Evolutionary conservation across 2,329 filamentous ascomycete genomes (phyloP).

Genomic region (Mycocentrospora acerina): DNA sequence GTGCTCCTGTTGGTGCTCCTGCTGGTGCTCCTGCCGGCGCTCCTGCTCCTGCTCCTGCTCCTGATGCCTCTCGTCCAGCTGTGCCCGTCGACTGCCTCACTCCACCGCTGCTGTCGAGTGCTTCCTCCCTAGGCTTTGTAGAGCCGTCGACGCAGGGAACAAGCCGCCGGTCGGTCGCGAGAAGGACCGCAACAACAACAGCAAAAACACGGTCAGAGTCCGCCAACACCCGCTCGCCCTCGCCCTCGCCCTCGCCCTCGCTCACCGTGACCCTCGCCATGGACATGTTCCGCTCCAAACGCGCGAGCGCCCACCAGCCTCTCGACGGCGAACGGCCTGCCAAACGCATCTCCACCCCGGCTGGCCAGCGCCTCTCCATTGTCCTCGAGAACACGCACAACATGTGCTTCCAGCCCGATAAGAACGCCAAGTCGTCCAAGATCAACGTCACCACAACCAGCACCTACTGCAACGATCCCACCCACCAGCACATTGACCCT

Average conservation of each 20-base stretch:
- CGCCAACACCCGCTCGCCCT: too few relatives aligned
- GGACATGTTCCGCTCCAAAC: conserved; percentile 28
- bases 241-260: too few relatives aligned
- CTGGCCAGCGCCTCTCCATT: conserved; percentile 44
- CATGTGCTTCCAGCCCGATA: conserved; percentile 20
- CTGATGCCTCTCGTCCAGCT: too few relatives aligned
- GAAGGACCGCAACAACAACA: too few relatives aligned
- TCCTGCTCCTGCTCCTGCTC: too few relatives aligned
- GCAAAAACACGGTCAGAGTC: not conserved
- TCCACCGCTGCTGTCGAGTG: too few relatives aligned
- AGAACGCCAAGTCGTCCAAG: conserved; percentile 25
- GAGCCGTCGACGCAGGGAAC: too few relatives aligned
- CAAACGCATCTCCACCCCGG: conserved; percentile 47
- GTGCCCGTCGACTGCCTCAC: too few relatives aligned
- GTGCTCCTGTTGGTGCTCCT: conserved; percentile 2
- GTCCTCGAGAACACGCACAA: conserved; percentile 40
- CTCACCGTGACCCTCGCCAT: conserved; percentile 12
- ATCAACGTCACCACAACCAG: conserved; percentile 30
- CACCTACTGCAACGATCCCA: conserved; percentile 32
- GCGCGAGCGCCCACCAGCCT: conserved; percentile 24
- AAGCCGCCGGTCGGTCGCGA: too few relatives aligned
- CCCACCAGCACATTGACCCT: conserved; percentile 25
- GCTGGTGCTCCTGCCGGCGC: too few relatives aligned
- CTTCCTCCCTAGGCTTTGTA: too few relatives aligned
- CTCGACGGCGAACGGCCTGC: conserved; percentile 32